Evolutionary conservation across 2,329 filamentous ascomycete species (phyloP).

Genomic region (Trichoderma pleuroti): DNA sequence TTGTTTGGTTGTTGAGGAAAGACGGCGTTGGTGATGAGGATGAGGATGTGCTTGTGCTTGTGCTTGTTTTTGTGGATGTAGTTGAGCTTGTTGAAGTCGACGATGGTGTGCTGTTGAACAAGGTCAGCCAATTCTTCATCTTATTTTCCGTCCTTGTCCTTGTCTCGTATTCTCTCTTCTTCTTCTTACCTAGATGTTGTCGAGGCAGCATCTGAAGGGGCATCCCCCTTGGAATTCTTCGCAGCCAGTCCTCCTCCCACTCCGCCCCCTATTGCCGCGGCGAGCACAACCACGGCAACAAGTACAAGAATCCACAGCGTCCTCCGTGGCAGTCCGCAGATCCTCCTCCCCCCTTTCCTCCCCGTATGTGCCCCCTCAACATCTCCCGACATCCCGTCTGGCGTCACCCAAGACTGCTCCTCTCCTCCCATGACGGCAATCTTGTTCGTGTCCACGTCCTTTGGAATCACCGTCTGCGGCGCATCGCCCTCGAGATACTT

Average conservation of each 20-base stretch:
- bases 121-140: not conserved
- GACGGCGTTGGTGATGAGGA: not conserved
- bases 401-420: not conserved
- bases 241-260: constrained; percentile 22
- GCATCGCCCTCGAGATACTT: constrained; percentile 8
- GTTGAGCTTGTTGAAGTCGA: not conserved
- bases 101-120: not conserved
- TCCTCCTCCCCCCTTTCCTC: not conserved
- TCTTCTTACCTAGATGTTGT: constrained; percentile 2
- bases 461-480: not conserved
- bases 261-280: constrained; percentile 22
- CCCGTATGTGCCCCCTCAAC: not conserved
- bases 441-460: constrained; percentile 8
- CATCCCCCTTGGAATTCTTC: constrained; percentile 8
- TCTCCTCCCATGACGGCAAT: constrained; percentile 8
- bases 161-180: not conserved
- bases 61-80: not conserved
- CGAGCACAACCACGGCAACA: constrained; percentile 17
- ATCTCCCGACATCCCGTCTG: not conserved
- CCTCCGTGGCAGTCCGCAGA: constrained; percentile 20
- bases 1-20: constrained; percentile 28
- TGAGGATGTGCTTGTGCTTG: not conserved
- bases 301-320: constrained; percentile 20
- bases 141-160: not conserved
- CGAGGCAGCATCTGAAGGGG: not conserved